Evolutionary conservation across 345 rosid species (phyloP), one percentile per base, ranked within the genome.

Genomic region (Euphorbia pulcherrima): DNA sequence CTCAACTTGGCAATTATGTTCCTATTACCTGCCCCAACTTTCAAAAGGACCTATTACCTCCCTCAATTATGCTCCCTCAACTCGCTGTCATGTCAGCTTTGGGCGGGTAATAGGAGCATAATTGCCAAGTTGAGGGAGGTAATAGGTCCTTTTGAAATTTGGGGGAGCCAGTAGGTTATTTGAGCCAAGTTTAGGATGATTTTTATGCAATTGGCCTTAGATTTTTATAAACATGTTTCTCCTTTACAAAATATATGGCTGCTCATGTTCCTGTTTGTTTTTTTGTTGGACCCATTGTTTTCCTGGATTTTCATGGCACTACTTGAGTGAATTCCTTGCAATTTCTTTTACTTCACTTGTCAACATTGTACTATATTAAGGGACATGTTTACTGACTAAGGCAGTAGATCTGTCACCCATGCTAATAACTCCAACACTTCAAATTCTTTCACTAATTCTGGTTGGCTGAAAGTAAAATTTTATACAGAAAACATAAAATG

Each of bases 221-320:
- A 58, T 30, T 0, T 51, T 26, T 14, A 23, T 12, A 59, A 37
- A 11, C 6, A 13, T 29, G 16, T 54, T 56, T 64, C 24, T 33
- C 24, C n/a, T 20, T 20, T 51, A 16, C 13, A 53, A 13, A 44
- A 65, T 65, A 65, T 65, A 44, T 51, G 68, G 47, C 47, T 20
- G 59, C 41, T 65, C 29, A 4, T 29, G 13, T 65, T 26, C 20
- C n/a, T 8, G 1, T 64, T 8, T 33, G 11, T 33, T 13, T 33
- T 20, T 30, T 55, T 64, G 63, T 51, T 62, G 27, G 27, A 24
- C 55, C 29, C 44, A 28, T 23, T n/a, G 20, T 37, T 71, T 64
- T 33, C 21, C 62, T 27, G 21, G 18, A 16, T 62, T 62, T 21
- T 13, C 9, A 28, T 61, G 60, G 30, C 21, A n/a, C 5, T 44